Conservation (phyloP, 139 green algal genomes). For the Asterochloris sp. region DNA sequence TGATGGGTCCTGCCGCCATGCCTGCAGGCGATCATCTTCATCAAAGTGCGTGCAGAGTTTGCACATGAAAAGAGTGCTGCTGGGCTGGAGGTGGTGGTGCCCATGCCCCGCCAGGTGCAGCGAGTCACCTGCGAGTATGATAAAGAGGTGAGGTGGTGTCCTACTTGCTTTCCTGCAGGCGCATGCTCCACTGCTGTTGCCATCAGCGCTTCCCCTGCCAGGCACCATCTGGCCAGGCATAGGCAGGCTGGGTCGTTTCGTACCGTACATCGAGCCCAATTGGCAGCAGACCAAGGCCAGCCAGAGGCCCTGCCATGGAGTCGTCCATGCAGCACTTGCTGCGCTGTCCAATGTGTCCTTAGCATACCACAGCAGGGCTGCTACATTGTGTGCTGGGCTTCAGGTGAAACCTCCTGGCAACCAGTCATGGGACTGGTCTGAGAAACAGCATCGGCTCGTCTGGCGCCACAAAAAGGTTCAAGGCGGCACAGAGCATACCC, state of each 20-base stretch:
- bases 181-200: neutral
- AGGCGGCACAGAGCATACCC: slow-evolving; percentile 57
- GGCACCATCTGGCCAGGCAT: too few relatives aligned
- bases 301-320: too few relatives aligned
- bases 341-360: too few relatives aligned
- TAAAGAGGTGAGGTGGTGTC: neutral
- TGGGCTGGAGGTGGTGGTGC: slow-evolving; percentile 25
- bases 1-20: neutral
- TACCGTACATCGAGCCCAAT: too few relatives aligned
- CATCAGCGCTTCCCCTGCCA: too few relatives aligned
- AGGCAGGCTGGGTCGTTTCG: too few relatives aligned
- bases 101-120: slow-evolving; percentile 24
- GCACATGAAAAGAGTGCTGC: slow-evolving; percentile 20
- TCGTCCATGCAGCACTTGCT: too few relatives aligned
- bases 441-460: slow-evolving; percentile 59
- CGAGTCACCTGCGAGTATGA: slow-evolving; percentile 23
- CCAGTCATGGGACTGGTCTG: slow-evolving; percentile 67
- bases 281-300: too few relatives aligned
- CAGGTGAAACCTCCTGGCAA: slow-evolving; percentile 8
- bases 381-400: too few relatives aligned
- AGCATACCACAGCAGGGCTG: too few relatives aligned
- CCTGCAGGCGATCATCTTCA: slow-evolving; percentile 22
- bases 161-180: neutral
- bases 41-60: slow-evolving; percentile 25
- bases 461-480: slow-evolving; percentile 61